Evolutionary conservation across 495 filamentous ascomycete species (phyloP).

Genomic region (Penicillium flavigenum): DNA sequence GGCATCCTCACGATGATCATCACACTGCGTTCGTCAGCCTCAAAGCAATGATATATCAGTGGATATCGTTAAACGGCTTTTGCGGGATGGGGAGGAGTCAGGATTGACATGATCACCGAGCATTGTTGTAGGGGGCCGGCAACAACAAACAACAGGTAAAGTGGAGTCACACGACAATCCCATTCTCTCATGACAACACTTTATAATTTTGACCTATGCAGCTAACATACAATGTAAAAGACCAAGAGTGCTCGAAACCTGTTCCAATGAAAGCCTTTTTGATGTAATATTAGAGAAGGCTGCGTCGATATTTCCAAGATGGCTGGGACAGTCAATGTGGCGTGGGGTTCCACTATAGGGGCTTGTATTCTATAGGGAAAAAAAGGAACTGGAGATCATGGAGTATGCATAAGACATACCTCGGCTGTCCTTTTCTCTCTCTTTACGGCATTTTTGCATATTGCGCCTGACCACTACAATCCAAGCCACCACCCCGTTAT

Average conservation of each 20-base stretch:
- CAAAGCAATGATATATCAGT: background rate
- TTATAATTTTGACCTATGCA: background rate
- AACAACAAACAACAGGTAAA: background rate
- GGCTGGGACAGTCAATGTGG: background rate
- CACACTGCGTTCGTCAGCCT: background rate
- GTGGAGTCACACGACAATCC: background rate
- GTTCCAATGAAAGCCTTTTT: background rate
- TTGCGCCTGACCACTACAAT: background rate
- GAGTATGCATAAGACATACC: background rate
- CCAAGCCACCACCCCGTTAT: background rate
- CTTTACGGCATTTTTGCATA: background rate
- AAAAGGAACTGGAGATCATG: background rate
- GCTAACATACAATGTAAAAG: background rate
- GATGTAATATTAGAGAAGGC: background rate
- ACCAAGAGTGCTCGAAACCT: background rate
- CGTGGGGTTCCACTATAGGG: constrained; percentile 4
- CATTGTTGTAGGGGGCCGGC: background rate
- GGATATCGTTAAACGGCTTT: background rate
- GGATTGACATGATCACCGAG: constrained; percentile 1
- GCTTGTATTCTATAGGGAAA: background rate
- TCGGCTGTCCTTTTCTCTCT: background rate
- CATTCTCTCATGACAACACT: background rate
- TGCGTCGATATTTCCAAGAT: background rate
- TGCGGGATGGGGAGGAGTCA: background rate
- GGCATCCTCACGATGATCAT: background rate